Conservation (phyloP, 768 basidiomycete species). For the Leucosporidium scottii region DNA sequence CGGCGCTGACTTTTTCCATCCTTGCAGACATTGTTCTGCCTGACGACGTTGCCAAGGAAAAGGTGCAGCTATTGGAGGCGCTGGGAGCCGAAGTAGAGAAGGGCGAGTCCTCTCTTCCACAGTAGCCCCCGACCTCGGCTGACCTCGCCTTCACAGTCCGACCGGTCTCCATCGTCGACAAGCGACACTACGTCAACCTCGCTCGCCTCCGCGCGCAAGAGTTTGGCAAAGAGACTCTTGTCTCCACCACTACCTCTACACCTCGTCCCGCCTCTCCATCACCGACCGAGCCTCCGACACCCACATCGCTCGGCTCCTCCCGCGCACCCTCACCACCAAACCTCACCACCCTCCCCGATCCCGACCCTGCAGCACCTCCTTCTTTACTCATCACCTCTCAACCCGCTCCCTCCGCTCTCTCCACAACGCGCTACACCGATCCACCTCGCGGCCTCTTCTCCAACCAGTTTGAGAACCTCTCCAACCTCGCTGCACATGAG, state of each 20-base stretch:
- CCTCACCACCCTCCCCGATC: slow-evolving; percentile 35
- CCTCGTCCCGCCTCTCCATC: slow-evolving; percentile 1
- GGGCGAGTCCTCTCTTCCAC: slow-evolving; percentile 20
- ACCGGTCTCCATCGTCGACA: slow-evolving; percentile 94
- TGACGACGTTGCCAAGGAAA: slow-evolving; percentile 59
- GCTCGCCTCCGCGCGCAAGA: slow-evolving; percentile 68
- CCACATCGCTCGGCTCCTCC: background rate
- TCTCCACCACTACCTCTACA: slow-evolving; percentile 2
- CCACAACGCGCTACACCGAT: slow-evolving; percentile 31
- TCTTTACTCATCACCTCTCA: slow-evolving; percentile 15
- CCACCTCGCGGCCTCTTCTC: slow-evolving; percentile 79
- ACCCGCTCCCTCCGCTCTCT: background rate
- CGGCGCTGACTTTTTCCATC: background rate
- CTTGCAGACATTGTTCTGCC: slow-evolving; percentile 16
- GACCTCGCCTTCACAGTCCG: slow-evolving; percentile 49
- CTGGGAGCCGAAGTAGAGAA: slow-evolving; percentile 85
- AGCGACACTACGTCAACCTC: slow-evolving; percentile 80
- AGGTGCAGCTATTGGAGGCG: slow-evolving; percentile 70
- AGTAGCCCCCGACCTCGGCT: background rate
- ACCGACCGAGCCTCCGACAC: slow-evolving; percentile 6
- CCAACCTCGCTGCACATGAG: slow-evolving; percentile 84
- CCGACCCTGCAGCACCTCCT: slow-evolving; percentile 8
- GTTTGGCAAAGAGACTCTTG: slow-evolving; percentile 51
- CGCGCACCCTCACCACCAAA: background rate
- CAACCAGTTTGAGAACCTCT: slow-evolving; percentile 94